These are phyloP conservation scores for Naganishia kalamii DNA, from an alignment of 768 basidiomycete genomes.

Conservation along the genomic window DNA sequence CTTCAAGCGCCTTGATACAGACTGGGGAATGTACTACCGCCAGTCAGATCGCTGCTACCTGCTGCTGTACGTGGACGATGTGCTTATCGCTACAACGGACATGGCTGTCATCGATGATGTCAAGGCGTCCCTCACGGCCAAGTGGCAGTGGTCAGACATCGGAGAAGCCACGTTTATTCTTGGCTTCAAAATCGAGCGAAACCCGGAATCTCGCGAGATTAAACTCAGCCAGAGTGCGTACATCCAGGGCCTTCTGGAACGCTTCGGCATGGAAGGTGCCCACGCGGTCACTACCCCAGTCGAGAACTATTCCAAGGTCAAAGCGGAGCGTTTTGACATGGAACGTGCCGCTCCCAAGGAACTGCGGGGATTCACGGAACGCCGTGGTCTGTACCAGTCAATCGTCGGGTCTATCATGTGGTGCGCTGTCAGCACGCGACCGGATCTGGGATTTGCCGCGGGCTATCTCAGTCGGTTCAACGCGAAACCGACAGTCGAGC, in stretches of 20 bases:
- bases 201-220: neutral
- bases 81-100: constrained; percentile 20
- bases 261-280: constrained; percentile 3
- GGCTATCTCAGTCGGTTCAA: constrained; percentile 35
- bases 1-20: constrained; percentile 23
- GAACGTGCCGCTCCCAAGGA: neutral
- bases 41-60: constrained; percentile 12
- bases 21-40: constrained; percentile 28
- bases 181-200: constrained; percentile 22
- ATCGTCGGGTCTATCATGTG: constrained; percentile 44
- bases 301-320: neutral
- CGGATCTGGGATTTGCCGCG: constrained; percentile 46
- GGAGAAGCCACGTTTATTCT: constrained; percentile 23
- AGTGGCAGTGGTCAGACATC: constrained; percentile 23
- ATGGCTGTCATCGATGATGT: neutral
- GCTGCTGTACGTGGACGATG: constrained; percentile 27
- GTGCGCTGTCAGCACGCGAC: constrained; percentile 42
- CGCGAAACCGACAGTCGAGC: constrained; percentile 24
- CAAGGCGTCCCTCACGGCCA: constrained; percentile 4
- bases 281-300: constrained; percentile 15
- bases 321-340: neutral
- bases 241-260: constrained; percentile 22
- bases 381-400: constrained; percentile 6
- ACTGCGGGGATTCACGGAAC: neutral
- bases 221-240: constrained; percentile 23